Percentiles rank a stretch among this genome's conserved stretches.
Conservation (phyloP, 345 rosid species). For the Populus nigra region DNA sequence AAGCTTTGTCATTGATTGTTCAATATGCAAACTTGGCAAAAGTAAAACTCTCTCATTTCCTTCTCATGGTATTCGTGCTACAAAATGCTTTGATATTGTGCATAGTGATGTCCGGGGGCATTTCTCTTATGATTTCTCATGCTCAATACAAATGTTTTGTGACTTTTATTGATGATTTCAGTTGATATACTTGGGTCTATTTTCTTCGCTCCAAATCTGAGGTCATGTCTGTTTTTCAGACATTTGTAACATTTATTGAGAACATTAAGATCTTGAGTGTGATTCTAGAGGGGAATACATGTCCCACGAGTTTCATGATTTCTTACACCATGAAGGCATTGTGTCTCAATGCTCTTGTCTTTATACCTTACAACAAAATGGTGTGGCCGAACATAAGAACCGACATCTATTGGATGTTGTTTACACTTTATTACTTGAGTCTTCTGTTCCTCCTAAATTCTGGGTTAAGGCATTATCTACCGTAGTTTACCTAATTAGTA, state of each 20-base stretch:
- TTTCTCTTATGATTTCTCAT: neutral
- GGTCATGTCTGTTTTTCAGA: neutral
- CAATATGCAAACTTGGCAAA: neutral
- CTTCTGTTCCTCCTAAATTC: fast-evolving
- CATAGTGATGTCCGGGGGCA: neutral
- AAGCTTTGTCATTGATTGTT: neutral
- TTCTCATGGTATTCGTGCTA: neutral
- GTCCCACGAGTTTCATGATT: neutral
- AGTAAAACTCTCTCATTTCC: neutral
- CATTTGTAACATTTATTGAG: neutral
- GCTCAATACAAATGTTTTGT: neutral
- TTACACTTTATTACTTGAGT: neutral
- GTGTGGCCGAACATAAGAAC: neutral
- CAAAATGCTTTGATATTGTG: neutral
- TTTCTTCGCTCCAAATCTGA: neutral
- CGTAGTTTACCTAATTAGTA: neutral
- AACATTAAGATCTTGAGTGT: neutral
- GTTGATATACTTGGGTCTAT: neutral
- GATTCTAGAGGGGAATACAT: neutral
- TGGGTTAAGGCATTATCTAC: neutral
- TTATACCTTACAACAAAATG: neutral
- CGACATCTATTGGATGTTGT: neutral
- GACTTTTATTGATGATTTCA: neutral
- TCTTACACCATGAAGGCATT: neutral
- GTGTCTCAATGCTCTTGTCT: neutral